Base-by-base conservation (phyloP, 2,329 filamentous ascomycete genomes). In the Westerdykella sp. region DNA sequence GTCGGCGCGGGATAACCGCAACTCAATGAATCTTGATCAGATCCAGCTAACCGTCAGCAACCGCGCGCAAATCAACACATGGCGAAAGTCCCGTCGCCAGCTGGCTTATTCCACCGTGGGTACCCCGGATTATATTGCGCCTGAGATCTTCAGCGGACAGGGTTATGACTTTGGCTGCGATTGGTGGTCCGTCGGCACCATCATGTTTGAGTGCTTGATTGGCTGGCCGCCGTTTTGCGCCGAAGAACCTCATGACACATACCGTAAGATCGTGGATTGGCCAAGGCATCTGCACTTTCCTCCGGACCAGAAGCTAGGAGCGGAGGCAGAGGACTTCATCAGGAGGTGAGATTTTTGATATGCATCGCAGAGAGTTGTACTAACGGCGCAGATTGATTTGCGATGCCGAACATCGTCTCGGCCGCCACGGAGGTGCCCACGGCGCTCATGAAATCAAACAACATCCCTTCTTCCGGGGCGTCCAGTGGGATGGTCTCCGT, bases 221-320 rank as follows among this genome's bases (percentile, higher is more conserved):
- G 93, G 93, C 59, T 98, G 93, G 93, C 93, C 93, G 43, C 93
- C 93, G 23, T 98, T 98, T 79, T 98, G 93, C 67, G 91, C 93
- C 15, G 93, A 98, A 67, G 91, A 97, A 65, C 87, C 89, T 47
- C 91, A 95, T 63, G 93, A 97, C 68, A 97, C 93, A 1, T 98
- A 98, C 72, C 85, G 91, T 55, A 98, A 98, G 78, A 98, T 98
- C 67, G 89, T 98, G 59, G 95, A 96, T 72, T 98, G 93, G 93
- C 83, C 87, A 44, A 85, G 95, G 62, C 89, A 91, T 46, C 73
- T 98, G 38, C 95, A 95, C 69, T 97, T 98, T 75, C 93, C 93
- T 0, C 90, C 95, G 47, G 93, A 98, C 67, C 86, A 96, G 59
- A 85, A 87, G 48, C 76, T 98, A 28, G 88, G 88, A 34, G 78